These are phyloP conservation scores for barrel medic (Medicago truncatula) DNA, from an alignment of 306 rosid species.

Conservation along the genomic window DNA sequence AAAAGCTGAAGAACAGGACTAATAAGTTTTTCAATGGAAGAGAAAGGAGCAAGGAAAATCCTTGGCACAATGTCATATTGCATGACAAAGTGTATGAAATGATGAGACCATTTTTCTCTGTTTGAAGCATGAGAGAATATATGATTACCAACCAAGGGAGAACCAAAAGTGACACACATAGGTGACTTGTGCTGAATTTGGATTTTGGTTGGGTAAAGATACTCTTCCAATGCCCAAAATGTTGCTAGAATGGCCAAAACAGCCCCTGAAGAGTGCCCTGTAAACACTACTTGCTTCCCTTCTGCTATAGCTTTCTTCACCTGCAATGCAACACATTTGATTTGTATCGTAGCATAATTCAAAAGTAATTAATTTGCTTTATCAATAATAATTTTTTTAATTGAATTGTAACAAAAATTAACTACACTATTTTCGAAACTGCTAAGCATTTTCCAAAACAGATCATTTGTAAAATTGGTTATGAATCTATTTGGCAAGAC, in stretches of 20 bases:
- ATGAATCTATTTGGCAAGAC: too few species aligned
- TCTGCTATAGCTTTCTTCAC: conserved; percentile 44
- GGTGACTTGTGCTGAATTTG: conserved; percentile 20
- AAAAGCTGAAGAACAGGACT: conserved; percentile 45
- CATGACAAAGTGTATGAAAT: conserved; percentile 66
- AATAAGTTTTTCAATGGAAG: conserved; percentile 44
- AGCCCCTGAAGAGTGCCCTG: conserved; percentile 81
- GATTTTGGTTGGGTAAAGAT: conserved; percentile 3
- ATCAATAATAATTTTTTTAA: too few species aligned
- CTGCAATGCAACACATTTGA: conserved; percentile 47
- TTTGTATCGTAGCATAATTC: neutral
- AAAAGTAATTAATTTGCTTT: too few species aligned
- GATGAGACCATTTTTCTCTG: conserved; percentile 72
- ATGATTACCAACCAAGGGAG: conserved; percentile 74
- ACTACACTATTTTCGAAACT: too few species aligned
- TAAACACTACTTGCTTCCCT: conserved; percentile 57
- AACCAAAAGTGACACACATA: conserved; percentile 73
- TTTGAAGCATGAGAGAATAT: conserved; percentile 81
- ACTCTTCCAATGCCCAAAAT: conserved; percentile 63
- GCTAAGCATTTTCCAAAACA: too few species aligned
- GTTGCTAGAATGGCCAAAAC: conserved; percentile 69
- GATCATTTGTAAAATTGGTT: too few species aligned
- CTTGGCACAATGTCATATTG: conserved; percentile 75
- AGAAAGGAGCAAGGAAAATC: conserved; percentile 65
- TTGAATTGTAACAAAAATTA: too few species aligned